Evolutionary conservation across 495 filamentous ascomycete species (phyloP), one percentile per base, ranked within the genome.

Genomic region (Haplographium delicatum): DNA sequence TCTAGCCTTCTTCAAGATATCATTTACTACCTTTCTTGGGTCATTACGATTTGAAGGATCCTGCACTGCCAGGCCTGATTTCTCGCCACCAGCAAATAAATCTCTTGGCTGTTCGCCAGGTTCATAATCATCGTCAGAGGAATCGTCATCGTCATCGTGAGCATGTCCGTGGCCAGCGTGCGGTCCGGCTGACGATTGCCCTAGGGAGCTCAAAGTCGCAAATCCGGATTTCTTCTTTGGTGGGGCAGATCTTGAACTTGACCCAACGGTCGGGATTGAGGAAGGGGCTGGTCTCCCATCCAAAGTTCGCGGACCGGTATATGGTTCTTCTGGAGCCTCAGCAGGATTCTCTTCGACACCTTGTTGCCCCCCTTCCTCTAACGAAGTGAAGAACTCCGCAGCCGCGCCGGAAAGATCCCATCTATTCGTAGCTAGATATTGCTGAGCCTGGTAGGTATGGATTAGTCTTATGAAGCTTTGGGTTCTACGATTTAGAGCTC

Each of bases 81-180:
- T 98, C 72, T 96, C 93, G 38, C 93, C 93, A 44, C 93, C 93
- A 6, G 93, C 86, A 64, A 94, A 98, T 41, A 96, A 76, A 63
- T 96, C 88, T 47, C 88, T 80, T 5, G 84, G 80, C 27, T 75
- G 72, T 20, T 81, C 70, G 4, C 78, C 78, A 26, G 83, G 79
- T 34, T 84, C 74, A 3, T 80, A 75, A 25, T 75, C 70, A 4
- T 83, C 77, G 15, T 81, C 78, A 23, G 82, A 76, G 4, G 76
- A 76, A 42, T 86, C 78, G 9, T 72, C 72, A 7, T 72, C 72
- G 18, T 79, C 80, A 13, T 78, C 79, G 44, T 82, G 73, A 22
- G 75, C 73, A 40, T 81, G 70, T 6, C 71, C 69, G 44, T 76
- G 69, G 28, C 71, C 70, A 34, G 68, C 60, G 6, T 63, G 57